Evolutionary conservation across 805 yeast species (phyloP).

Genomic region (Candida maris): DNA sequence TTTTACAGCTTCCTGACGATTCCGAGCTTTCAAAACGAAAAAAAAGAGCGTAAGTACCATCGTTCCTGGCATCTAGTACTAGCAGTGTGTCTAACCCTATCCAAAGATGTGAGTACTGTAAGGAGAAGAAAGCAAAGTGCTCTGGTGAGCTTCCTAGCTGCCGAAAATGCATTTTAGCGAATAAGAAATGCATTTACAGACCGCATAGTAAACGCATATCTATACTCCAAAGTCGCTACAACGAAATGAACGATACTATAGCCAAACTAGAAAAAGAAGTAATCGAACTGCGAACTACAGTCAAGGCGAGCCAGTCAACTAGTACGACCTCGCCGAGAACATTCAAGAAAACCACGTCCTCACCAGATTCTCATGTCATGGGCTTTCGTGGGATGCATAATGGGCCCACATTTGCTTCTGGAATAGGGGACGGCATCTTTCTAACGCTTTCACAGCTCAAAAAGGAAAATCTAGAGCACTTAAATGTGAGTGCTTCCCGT

Average conservation of each 20-base stretch:
- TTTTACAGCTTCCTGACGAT: background rate
- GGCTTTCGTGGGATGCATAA: conserved; percentile 2
- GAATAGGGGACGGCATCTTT: conserved; percentile 2
- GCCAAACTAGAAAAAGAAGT: conserved; percentile 12
- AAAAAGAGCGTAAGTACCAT: conserved; percentile 3
- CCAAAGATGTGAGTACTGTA: conserved; percentile 23
- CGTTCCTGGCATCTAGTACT: background rate
- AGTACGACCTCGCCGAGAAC: background rate
- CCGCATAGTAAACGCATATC: conserved; percentile 23
- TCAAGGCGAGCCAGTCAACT: background rate
- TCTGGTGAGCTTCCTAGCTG: conserved; percentile 26
- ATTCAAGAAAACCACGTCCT: background rate
- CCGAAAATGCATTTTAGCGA: conserved; percentile 12
- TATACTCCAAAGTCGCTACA: conserved; percentile 17
- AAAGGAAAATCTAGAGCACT: conserved; percentile 2
- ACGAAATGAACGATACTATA: conserved; percentile 19
- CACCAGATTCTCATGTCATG: background rate
- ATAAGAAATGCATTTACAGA: conserved; percentile 17
- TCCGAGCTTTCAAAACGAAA: background rate
- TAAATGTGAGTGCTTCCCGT: background rate
- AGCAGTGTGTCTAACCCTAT: conserved; percentile 1
- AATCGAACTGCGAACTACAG: conserved; percentile 1
- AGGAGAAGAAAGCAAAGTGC: conserved; percentile 21
- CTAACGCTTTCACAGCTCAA: conserved; percentile 1
- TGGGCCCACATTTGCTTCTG: conserved; percentile 5